phyloP scores from a whole-genome alignment of 2,329 filamentous ascomycete genomes.

The Aspergillus vadensis region DNA sequence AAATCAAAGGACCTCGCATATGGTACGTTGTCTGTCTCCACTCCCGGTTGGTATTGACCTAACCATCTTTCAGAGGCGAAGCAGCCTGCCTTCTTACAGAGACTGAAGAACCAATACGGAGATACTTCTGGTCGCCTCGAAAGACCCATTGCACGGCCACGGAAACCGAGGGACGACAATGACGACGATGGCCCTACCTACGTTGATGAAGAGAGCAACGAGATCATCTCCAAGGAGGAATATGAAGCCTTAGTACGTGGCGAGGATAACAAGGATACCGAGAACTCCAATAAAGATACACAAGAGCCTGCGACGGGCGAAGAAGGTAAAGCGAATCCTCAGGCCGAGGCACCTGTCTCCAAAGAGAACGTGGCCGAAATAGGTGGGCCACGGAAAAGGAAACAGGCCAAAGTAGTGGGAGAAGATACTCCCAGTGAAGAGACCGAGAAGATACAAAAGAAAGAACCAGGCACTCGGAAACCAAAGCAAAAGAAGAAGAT shows the following conservation, averaged over 20 bases:
- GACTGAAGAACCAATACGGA: constrained; percentile 42
- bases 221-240: constrained; percentile 47
- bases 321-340: constrained; percentile 18
- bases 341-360: constrained; percentile 16
- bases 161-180: constrained; percentile 37
- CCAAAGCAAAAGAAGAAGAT: constrained; percentile 47
- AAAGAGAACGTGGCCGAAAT: constrained; percentile 45
- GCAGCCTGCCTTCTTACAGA: constrained; percentile 47
- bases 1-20: constrained; percentile 49
- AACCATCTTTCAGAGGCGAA: constrained; percentile 37
- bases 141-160: constrained; percentile 39
- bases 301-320: constrained; percentile 16
- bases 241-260: constrained; percentile 44
- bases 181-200: constrained; percentile 49
- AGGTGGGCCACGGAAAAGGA: constrained; percentile 45
- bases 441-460: constrained; percentile 25
- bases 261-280: constrained; percentile 19
- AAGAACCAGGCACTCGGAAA: constrained; percentile 33
- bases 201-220: constrained; percentile 47
- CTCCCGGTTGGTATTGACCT: constrained; percentile 8
- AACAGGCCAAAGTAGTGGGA: constrained; percentile 45
- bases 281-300: constrained; percentile 10
- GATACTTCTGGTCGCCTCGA: constrained; percentile 40
- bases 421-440: constrained; percentile 31
- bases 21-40: constrained; percentile 30